Evolutionary conservation across 768 basidiomycete species (phyloP), one percentile per base, ranked within the genome.

Genomic region (Leucogyrophana mollusca): DNA sequence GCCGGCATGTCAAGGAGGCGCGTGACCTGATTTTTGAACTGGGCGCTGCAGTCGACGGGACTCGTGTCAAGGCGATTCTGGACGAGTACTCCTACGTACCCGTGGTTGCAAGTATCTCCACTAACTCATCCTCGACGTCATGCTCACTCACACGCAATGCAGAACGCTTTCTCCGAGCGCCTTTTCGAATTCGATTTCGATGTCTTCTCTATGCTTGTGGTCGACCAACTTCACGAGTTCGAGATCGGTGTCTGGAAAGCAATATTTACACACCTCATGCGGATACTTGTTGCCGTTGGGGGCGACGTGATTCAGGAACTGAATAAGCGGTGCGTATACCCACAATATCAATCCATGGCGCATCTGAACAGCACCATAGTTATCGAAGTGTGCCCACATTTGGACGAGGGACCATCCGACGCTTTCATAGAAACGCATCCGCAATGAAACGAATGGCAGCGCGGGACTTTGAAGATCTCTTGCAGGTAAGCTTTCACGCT

Each of bases 401-500:
- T 56, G 69, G 71, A 0, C 40, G 51, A 1, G 52, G 50, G 3
- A 67, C 64, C 0, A 72, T 73, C 8, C 49, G 60, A 0, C 37
- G 40, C 8, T 73, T 72, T 40, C 18, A 38, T 9, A 51, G 55
- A 16, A 69, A 74, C 53, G 64, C 58, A 0, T 64, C 68, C 2
- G 59, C 57, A 9, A 59, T 73, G 57, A 67, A 65, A 22, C 50
- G 56, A 18, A 45, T 70, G 1, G 68, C 66, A 3, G 73, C 67
- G 0, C 51, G 59, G 8, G 69, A 75, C 33, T 74, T 61, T 39
- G 65, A 74, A 24, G 72, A 74, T 38, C 46, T 73, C 2, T 43
- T 73, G 0, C 71, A 72, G 56, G 56, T 54, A 41, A 3, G 44
- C 32, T 11, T 16, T 43, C 43, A n/a, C n/a, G n/a, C n/a, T n/a